These are phyloP conservation scores for Chondrostereum purpureum DNA, from an alignment of 1,284 basidiomycete genomes.

Conservation along the genomic window DNA sequence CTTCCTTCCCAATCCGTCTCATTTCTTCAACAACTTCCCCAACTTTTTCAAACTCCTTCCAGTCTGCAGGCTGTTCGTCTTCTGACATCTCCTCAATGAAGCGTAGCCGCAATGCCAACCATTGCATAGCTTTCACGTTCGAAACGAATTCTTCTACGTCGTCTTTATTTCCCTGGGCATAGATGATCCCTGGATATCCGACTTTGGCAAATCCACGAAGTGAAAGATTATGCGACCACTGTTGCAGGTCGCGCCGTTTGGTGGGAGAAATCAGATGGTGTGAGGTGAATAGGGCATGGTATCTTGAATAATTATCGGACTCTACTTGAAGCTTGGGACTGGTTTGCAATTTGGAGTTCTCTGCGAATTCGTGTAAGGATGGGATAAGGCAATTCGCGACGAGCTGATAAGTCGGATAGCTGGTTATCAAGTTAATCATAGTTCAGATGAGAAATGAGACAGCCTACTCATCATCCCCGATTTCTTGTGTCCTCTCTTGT, in stretches of 20 bases:
- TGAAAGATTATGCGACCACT: constrained; percentile 51
- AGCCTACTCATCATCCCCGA: constrained; percentile 43
- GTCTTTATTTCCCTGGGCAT: constrained; percentile 48
- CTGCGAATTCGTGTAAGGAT: constrained; percentile 36
- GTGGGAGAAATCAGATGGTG: constrained; percentile 67
- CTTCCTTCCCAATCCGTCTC: constrained; percentile 47
- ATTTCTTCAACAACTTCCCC: constrained; percentile 66
- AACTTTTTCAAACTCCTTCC: constrained; percentile 63
- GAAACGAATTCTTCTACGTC: constrained; percentile 58
- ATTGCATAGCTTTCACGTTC: constrained; percentile 71
- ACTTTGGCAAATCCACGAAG: constrained; percentile 66
- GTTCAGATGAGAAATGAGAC: constrained; percentile 1
- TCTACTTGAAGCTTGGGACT: background rate
- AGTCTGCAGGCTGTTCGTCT: constrained; percentile 17
- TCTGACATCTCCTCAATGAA: constrained; percentile 42
- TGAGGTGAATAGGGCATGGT: constrained; percentile 64
- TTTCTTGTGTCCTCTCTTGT: constrained; percentile 32
- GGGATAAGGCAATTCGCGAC: constrained; percentile 54
- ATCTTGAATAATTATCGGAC: constrained; percentile 15
- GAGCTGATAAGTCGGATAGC: constrained; percentile 57
- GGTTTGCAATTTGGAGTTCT: constrained; percentile 7
- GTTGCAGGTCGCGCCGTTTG: constrained; percentile 58
- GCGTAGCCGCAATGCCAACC: constrained; percentile 64
- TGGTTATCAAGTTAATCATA: constrained; percentile 18
- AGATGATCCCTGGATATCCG: constrained; percentile 70